These are phyloP conservation scores for Elsinoe batatas DNA, from an alignment of 2,329 filamentous ascomycete genomes.

Conservation along the genomic window DNA sequence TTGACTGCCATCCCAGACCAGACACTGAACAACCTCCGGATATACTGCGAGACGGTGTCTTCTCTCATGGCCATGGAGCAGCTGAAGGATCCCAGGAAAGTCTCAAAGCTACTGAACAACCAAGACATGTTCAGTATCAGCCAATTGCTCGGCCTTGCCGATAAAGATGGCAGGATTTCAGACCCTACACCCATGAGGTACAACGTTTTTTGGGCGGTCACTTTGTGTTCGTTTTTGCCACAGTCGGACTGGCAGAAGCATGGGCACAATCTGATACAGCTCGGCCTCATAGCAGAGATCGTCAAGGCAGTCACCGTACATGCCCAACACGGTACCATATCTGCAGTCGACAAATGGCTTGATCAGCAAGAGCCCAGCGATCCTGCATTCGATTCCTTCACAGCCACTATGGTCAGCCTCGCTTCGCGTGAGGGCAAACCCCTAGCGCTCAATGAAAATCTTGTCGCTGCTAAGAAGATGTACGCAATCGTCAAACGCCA, in stretches of 20 bases:
- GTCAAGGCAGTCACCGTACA: constrained; percentile 64
- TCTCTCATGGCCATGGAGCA: constrained; percentile 13
- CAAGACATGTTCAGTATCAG: constrained; percentile 10
- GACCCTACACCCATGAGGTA: constrained; percentile 1
- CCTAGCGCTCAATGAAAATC: not conserved
- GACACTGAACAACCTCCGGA: constrained; percentile 72
- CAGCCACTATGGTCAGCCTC: no score
- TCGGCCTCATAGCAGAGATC: constrained; percentile 52
- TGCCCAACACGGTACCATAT: constrained; percentile 14
- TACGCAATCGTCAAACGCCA: constrained; percentile 58
- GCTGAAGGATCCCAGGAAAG: constrained; percentile 7
- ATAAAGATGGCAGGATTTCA: not conserved
- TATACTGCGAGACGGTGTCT: constrained; percentile 67
- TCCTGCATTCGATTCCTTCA: constrained; percentile 11
- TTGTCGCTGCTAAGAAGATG: constrained; percentile 12
- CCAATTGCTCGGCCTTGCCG: not conserved
- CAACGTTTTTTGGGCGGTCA: constrained; percentile 11
- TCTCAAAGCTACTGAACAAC: constrained; percentile 4
- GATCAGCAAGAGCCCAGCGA: not conserved
- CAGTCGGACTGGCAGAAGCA: constrained; percentile 1
- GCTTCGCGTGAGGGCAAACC: no score
- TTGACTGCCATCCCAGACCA: constrained; percentile 78
- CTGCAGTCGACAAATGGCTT: no score
- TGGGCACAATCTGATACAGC: constrained; percentile 54
- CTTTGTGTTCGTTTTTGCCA: constrained; percentile 4